phyloP scores from a whole-genome alignment of 345 rosid species.

The Acer campestre region DNA sequence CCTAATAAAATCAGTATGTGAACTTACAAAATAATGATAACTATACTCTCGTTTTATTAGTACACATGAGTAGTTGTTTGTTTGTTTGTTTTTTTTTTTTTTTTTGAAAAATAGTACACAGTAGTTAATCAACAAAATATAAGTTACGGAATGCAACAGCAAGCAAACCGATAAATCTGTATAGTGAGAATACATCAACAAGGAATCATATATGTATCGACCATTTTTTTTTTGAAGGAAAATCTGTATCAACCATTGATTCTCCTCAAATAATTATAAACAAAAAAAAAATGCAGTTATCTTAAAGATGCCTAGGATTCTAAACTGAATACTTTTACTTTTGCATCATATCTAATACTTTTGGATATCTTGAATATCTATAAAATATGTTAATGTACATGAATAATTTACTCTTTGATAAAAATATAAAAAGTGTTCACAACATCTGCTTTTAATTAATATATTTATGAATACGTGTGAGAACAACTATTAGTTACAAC shows the following conservation, averaged over 20 bases:
- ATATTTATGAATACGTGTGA: too few relatives aligned
- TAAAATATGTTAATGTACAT: background rate
- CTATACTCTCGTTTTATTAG: conserved; percentile 10
- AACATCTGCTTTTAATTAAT: background rate
- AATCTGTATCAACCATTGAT: background rate
- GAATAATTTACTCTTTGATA: background rate
- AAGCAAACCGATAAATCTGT: background rate
- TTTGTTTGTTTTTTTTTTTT: too few relatives aligned
- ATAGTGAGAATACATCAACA: background rate
- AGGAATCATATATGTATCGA: background rate
- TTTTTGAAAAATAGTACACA: too few relatives aligned
- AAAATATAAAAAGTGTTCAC: background rate
- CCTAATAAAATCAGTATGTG: background rate
- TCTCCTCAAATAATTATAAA: background rate
- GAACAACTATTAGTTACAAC: background rate
- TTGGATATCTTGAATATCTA: background rate
- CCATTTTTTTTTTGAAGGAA: background rate
- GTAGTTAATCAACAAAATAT: background rate
- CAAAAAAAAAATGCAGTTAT: background rate
- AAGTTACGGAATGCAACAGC: background rate
- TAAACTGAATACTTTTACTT: background rate
- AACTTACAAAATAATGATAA: background rate
- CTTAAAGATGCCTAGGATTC: background rate
- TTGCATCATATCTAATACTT: background rate
- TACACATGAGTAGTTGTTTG: too few relatives aligned